Base-by-base conservation (phyloP, 2,329 filamentous ascomycete species). In the Alternaria angustiovoidea region DNA sequence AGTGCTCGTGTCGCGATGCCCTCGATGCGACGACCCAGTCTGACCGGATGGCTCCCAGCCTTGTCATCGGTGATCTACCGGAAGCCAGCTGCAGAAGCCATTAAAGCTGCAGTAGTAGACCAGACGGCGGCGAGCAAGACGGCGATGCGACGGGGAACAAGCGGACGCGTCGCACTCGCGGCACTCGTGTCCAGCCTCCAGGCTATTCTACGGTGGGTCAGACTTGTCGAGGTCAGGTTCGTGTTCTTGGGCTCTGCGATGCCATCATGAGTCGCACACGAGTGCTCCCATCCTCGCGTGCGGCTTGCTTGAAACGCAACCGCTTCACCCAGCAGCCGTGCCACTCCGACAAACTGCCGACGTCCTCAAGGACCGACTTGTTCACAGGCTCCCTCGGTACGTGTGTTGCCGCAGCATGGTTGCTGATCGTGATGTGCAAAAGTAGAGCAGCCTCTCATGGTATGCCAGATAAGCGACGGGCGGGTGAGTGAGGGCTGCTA, bases 371-470 rank as follows among this genome's bases (percentile, higher is more conserved):
- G 46, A 36, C 30, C 46, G 46, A 48, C 30, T 48, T 12, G 30
- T 48, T 48, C 30, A 34, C 11, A 34, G n/a, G 20, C 44, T n/a
- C 28, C n/a, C 30, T 38, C 51, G 20, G 51, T 44, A 11, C 39
- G 20, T 54, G 30, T 47, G 30, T 34, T 47, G 30, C 24, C 28
- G 52, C 32, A 46, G 34, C 39, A 18, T 30, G 43, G 26, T 20
- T 38, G 54, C 49, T 42, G 53, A 57, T 55, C 43, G 28, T 30
- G 41, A 59, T 52, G 61, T 48, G 48, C 20, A 68, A 66, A 67
- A 55, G 54, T 42, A 61, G 62, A 65, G 68, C 68, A 51, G 59
- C 68, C 63, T 69, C 64, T 71, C 66, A 66, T 55, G 54, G 48
- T 44, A 51, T 46, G 58, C 51, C 62, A 64, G 58, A 61, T 62